Evolutionary conservation across 2,329 filamentous ascomycete species (phyloP).

Genomic region (Fusarium hainanense): DNA sequence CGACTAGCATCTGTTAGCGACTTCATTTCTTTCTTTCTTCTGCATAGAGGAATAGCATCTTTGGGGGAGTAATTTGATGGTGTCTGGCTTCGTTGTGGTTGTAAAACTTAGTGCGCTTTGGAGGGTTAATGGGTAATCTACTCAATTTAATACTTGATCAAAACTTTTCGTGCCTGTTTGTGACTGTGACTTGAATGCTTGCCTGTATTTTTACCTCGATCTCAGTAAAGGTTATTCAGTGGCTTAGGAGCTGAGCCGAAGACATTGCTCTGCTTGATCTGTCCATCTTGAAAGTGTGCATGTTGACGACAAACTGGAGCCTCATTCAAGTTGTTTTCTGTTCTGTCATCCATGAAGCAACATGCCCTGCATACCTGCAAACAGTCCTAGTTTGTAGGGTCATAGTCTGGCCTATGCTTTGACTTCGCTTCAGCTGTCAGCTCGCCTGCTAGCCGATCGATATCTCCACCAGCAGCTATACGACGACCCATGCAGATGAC

Average conservation of each 20-base stretch:
- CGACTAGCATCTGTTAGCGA: not conserved
- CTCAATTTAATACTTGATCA: not conserved
- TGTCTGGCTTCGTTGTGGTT: not conserved
- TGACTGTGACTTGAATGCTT: not conserved
- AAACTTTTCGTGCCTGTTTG: not conserved
- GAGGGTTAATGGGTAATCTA: not conserved
- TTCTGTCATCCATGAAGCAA: too few relatives aligned
- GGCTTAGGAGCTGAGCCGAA: not conserved
- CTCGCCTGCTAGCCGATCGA: not conserved
- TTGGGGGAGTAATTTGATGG: not conserved
- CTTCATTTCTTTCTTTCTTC: not conserved
- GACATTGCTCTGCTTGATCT: too few relatives aligned
- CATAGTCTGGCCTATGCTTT: not conserved
- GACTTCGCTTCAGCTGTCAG: not conserved
- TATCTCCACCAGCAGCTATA: not conserved
- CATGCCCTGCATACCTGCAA: too few relatives aligned
- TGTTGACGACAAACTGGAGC: too few relatives aligned
- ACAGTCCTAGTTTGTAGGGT: too few relatives aligned
- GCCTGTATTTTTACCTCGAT: not conserved
- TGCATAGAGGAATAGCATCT: not conserved
- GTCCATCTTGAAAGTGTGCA: too few relatives aligned
- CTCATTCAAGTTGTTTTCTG: too few relatives aligned
- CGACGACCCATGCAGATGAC: not conserved
- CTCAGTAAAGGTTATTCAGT: fast-evolving
- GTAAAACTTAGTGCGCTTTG: not conserved